Evolutionary conservation across 257 asterid species (phyloP), one percentile per base, ranked within the genome.

Genomic region (Nemophila menziesii): DNA sequence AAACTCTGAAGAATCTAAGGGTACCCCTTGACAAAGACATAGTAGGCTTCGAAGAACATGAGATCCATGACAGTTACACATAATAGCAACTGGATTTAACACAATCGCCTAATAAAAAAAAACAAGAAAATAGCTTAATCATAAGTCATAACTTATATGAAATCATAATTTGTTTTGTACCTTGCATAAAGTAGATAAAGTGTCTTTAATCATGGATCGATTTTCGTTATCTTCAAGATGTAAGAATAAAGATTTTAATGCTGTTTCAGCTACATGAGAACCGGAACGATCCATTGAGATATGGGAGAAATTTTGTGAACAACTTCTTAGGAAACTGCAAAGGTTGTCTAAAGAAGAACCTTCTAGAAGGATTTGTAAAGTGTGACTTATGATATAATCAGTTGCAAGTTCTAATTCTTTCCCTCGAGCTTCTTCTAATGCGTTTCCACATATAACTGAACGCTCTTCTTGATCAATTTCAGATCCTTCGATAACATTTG

Each of bases 191-290:
- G 60, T 52, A 42, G 69, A 64, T 34, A 90, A 56, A 43, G 87
- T 75, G 42, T 74, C 73, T 56, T 73, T 73, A 50, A 84, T 62
- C 46, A 78, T 63, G 45, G 78, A 66, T 29, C 76, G 63, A 39
- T 55, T 67, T 51, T 68, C 94, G 20, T 43, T 46, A 55, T 84
- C 79, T 55, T 70, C 82, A 65, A 84, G 93, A 61, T 90, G 92
- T 46, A 60, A 39, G 42, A 80, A 73, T 71, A 90, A 57, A 50
- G 96, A 74, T 72, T 77, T 90, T 46, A 90, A 60, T 45, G 96
- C 89, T 16, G 98, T 70, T 66, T 90, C 96, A 53, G 80, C 96
- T 20, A 90, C 98, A 55, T 90, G 98, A 43, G 98, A 90, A 62
- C 98, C 96, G 11, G 96, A 90, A 60, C 80, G 74, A 65, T 90